Conservation (phyloP, 495 filamentous ascomycete genomes). For the Hyaloscypha variabilis region DNA sequence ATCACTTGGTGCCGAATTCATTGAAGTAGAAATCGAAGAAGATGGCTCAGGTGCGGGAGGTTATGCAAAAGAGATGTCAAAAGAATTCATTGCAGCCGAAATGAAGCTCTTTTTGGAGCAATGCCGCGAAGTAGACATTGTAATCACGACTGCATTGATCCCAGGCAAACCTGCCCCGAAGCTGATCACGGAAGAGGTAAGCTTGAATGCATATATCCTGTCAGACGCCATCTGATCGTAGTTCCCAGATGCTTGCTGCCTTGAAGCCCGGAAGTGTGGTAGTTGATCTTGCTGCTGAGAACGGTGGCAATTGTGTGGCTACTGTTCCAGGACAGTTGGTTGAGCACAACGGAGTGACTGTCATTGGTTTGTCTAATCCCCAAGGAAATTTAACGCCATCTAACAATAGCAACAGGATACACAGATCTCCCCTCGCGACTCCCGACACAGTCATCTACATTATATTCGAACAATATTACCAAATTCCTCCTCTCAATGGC, state of each 20-base stretch:
- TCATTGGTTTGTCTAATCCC: slow-evolving; percentile 62
- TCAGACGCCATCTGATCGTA: slow-evolving; percentile 14
- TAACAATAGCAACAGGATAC: slow-evolving; percentile 56
- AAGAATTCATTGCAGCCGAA: slow-evolving; percentile 84
- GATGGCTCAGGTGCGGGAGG: slow-evolving; percentile 81
- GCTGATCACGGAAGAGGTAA: slow-evolving; percentile 67
- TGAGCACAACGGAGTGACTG: slow-evolving; percentile 72
- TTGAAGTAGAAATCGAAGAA: slow-evolving; percentile 82
- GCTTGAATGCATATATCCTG: slow-evolving; percentile 5
- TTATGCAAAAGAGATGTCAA: slow-evolving; percentile 87
- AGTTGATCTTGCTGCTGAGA: slow-evolving; percentile 80
- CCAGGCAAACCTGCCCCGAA: slow-evolving; percentile 76
- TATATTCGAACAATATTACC: slow-evolving; percentile 87
- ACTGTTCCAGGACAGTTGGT: slow-evolving; percentile 69
- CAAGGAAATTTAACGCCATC: neutral
- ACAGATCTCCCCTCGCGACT: slow-evolving; percentile 80
- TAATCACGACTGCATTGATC: slow-evolving; percentile 83
- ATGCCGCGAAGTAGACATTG: slow-evolving; percentile 81
- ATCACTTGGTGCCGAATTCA: slow-evolving; percentile 80
- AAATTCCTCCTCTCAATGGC: slow-evolving; percentile 80
- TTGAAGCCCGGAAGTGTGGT: slow-evolving; percentile 85
- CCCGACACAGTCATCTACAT: slow-evolving; percentile 77
- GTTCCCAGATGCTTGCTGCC: slow-evolving; percentile 61
- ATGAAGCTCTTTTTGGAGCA: slow-evolving; percentile 87
- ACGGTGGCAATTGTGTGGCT: slow-evolving; percentile 78